phyloP scores from a whole-genome alignment of 805 yeast species.

The Monosporozyma servazzii region DNA sequence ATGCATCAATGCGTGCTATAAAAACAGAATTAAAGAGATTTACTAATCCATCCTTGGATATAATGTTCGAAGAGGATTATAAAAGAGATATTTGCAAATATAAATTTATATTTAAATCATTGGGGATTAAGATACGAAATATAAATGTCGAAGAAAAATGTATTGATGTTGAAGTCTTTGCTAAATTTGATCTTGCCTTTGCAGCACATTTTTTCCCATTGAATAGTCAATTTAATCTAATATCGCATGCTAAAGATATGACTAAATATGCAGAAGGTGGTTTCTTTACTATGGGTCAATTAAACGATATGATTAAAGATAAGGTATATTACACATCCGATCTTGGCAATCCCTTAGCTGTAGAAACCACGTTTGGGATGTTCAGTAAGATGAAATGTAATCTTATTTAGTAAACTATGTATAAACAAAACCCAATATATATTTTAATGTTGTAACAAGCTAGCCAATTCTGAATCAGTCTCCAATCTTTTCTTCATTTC shows the following conservation, averaged over 20 bases:
- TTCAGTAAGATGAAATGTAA: background rate
- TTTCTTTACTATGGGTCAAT: background rate
- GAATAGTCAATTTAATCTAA: background rate
- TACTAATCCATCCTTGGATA: background rate
- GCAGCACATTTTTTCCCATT: background rate
- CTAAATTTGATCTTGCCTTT: background rate
- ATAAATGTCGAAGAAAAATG: background rate
- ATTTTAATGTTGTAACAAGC: background rate
- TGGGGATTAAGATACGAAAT: background rate
- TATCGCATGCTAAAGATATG: background rate
- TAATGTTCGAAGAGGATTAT: background rate
- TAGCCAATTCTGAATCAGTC: constrained; percentile 9
- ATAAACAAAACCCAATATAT: no score
- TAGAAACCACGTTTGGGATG: background rate
- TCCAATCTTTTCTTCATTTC: constrained; percentile 29
- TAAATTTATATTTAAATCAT: background rate
- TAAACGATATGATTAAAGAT: background rate
- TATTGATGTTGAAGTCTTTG: background rate
- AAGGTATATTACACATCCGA: background rate
- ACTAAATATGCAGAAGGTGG: background rate
- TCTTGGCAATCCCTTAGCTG: background rate
- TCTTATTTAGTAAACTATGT: no score
- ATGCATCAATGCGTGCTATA: background rate
- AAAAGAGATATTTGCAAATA: background rate
- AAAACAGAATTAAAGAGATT: background rate